Evolutionary conservation across 2,329 filamentous ascomycete genomes (phyloP).

Genomic region (Penicillium sp.): DNA sequence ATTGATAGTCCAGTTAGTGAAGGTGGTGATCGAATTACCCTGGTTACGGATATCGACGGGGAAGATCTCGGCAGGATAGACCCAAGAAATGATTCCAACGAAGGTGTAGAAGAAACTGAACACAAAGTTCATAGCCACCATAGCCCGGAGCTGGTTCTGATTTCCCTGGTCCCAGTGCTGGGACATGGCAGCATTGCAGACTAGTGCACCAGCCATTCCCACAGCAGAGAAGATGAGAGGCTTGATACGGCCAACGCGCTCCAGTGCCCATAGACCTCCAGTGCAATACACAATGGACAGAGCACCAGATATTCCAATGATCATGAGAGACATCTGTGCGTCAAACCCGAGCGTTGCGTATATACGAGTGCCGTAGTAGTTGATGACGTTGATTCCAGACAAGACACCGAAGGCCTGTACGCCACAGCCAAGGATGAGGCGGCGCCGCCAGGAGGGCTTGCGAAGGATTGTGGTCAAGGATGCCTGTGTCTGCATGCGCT

Average conservation of each 20-base stretch:
- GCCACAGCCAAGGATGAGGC: constrained; percentile 45
- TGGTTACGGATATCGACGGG: constrained; percentile 41
- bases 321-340: constrained; percentile 47
- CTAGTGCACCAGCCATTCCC: constrained; percentile 40
- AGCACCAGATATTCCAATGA: constrained; percentile 50
- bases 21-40: constrained; percentile 42
- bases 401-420: constrained; percentile 49
- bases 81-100: constrained; percentile 45
- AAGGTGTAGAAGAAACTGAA: constrained; percentile 46
- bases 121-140: constrained; percentile 48
- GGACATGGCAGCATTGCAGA: constrained; percentile 41
- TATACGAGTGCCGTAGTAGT: constrained; percentile 45
- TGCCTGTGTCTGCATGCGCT: constrained; percentile 34
- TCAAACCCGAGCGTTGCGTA: constrained; percentile 45
- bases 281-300: constrained; percentile 49
- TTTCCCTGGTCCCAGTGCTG: constrained; percentile 36
- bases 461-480: constrained; percentile 41
- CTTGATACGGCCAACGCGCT: constrained; percentile 47
- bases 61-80: constrained; percentile 47
- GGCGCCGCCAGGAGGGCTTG: constrained; percentile 45
- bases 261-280: constrained; percentile 44
- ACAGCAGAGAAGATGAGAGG: constrained; percentile 43
- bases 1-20: constrained; percentile 46
- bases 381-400: constrained; percentile 49
- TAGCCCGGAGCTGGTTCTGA: constrained; percentile 38